Percentiles rank a stretch among this genome's conserved stretches.
Evolutionary conservation across 2,329 filamentous ascomycete genomes (phyloP).

Genomic region (Tolypocladium capitatum): DNA sequence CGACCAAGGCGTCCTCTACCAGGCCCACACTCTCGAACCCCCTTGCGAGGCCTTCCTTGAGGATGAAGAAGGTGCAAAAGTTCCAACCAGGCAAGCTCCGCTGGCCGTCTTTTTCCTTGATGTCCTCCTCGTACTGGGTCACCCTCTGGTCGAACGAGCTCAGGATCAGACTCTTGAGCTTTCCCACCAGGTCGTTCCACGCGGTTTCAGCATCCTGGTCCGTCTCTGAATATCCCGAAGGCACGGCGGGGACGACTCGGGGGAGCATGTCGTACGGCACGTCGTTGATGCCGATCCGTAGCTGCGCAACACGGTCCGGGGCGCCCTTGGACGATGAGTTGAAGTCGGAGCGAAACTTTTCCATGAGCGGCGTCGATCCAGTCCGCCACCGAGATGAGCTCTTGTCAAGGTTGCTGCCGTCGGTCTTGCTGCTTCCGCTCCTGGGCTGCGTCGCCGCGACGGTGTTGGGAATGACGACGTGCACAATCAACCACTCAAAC

Average conservation of each 20-base stretch:
- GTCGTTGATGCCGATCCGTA: constrained; percentile 62
- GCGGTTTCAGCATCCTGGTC: constrained; percentile 68
- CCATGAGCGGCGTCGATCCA: constrained; percentile 68
- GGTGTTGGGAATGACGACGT: constrained; percentile 83
- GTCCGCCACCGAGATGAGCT: constrained; percentile 65
- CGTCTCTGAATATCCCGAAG: constrained; percentile 53
- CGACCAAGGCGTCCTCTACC: constrained; percentile 86
- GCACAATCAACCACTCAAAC: constrained; percentile 87
- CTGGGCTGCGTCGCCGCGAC: constrained; percentile 66
- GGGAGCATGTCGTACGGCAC: constrained; percentile 52
- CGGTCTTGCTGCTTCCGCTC: constrained; percentile 36
- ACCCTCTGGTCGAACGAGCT: constrained; percentile 84
- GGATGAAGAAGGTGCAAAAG: constrained; percentile 96
- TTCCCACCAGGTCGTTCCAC: constrained; percentile 72
- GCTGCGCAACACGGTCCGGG: constrained; percentile 70
- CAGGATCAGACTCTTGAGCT: constrained; percentile 77
- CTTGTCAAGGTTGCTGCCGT: constrained; percentile 50
- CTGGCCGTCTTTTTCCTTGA: constrained; percentile 84
- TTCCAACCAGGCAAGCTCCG: constrained; percentile 89
- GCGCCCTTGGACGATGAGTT: constrained; percentile 58
- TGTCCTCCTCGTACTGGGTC: constrained; percentile 91
- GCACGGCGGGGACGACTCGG: constrained; percentile 48
- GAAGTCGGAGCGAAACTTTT: constrained; percentile 85
- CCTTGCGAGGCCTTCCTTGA: constrained; percentile 86
- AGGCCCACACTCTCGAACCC: constrained; percentile 94